Conservation (phyloP, 306 rosid species). For the Gastrolobium bilobum region DNA sequence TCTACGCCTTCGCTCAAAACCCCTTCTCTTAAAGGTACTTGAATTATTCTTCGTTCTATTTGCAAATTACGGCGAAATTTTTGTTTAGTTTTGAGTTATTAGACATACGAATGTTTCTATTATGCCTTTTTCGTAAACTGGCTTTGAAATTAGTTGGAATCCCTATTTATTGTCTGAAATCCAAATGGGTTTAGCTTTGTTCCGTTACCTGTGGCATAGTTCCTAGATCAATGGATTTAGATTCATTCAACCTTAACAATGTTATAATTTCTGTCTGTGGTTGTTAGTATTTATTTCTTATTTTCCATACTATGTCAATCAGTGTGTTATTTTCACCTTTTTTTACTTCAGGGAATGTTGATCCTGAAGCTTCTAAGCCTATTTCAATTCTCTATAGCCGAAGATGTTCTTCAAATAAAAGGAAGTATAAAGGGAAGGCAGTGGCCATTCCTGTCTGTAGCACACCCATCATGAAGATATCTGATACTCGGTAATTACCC, state of each 20-base stretch:
- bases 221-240: too few relatives aligned
- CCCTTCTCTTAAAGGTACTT: slow-evolving; percentile 46
- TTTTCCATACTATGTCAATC: not conserved
- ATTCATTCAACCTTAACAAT: not conserved
- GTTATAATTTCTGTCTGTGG: not conserved
- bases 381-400: slow-evolving; percentile 54
- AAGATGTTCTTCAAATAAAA: slow-evolving; percentile 49
- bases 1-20: slow-evolving; percentile 46
- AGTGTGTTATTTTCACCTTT: not conserved
- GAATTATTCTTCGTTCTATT: not conserved
- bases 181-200: not conserved
- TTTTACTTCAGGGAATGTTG: slow-evolving; percentile 51
- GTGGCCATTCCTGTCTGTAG: slow-evolving; percentile 45
- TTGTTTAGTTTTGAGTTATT: not conserved
- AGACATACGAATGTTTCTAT: not conserved
- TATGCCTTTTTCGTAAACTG: too few relatives aligned
- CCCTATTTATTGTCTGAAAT: not conserved
- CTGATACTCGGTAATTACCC: slow-evolving; percentile 50
- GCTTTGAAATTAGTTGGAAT: not conserved
- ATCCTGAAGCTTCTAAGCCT: slow-evolving; percentile 52
- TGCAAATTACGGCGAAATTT: not conserved
- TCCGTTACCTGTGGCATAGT: too few relatives aligned
- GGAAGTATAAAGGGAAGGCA: slow-evolving; percentile 57
- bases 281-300: not conserved
- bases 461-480: slow-evolving; percentile 37